Conservation (phyloP, 2,329 filamentous ascomycete species). For the Macrophomina pseudophaseolina region DNA sequence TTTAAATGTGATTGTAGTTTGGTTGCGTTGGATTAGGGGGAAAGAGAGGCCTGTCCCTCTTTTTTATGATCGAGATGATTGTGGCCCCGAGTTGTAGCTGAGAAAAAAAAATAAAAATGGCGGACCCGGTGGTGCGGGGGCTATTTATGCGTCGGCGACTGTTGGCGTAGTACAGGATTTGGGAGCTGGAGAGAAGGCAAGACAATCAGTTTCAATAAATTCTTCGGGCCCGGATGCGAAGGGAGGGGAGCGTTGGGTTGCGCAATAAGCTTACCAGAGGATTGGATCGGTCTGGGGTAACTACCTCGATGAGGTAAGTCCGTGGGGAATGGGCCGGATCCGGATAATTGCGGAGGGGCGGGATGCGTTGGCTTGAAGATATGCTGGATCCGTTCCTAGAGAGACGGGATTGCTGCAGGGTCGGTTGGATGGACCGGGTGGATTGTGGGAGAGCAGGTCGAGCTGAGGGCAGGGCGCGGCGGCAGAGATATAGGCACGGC, state of each 20-base stretch:
- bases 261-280: conserved; percentile 21
- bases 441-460: neutral
- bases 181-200: neutral
- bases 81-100: neutral
- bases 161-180: neutral
- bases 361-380: neutral
- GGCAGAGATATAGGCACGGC: neutral
- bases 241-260: conserved; percentile 3
- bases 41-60: neutral
- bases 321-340: conserved; percentile 7
- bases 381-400: neutral
- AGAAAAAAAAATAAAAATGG: neutral
- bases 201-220: conserved; percentile 1
- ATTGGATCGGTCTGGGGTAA: conserved; percentile 11
- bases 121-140: neutral
- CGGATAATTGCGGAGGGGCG: conserved; percentile 1
- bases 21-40: neutral
- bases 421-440: neutral
- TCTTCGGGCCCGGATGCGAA: conserved; percentile 5
- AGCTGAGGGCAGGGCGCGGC: neutral
- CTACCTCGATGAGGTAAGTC: conserved; percentile 11
- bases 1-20: neutral
- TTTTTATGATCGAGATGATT: neutral
- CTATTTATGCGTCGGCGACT: conserved; percentile 5
- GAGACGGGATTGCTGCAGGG: too few species aligned